Evolutionary conservation across 495 filamentous ascomycete species (phyloP).

Genomic region (Neurospora africana): DNA sequence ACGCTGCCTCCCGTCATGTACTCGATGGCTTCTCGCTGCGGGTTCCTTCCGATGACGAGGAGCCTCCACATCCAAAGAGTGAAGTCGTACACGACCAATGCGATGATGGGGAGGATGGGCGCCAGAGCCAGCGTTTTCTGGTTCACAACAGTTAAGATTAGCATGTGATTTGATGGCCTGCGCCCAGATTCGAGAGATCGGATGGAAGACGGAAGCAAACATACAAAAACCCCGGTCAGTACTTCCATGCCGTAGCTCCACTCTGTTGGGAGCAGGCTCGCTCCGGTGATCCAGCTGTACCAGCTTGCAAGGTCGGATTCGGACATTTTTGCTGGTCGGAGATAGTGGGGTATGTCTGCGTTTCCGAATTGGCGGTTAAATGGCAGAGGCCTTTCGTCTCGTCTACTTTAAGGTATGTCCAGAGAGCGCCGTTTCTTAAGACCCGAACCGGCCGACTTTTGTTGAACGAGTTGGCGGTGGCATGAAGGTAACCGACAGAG

Average conservation of each 20-base stretch:
- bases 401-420: not conserved
- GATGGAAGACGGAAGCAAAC: not conserved
- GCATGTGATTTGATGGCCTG: not conserved
- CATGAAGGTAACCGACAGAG: not conserved
- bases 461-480: not conserved
- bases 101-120: constrained; percentile 18
- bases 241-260: constrained; percentile 9
- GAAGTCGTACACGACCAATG: constrained; percentile 33
- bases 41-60: constrained; percentile 7
- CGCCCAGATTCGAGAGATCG: not conserved
- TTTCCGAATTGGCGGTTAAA: not conserved
- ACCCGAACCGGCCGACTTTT: not conserved
- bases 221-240: constrained; percentile 20
- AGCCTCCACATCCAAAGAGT: constrained; percentile 35
- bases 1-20: constrained; percentile 3
- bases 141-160: not conserved
- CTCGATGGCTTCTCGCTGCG: constrained; percentile 2
- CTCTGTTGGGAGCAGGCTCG: constrained; percentile 14
- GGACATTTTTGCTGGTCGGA: not conserved
- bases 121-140: constrained; percentile 19
- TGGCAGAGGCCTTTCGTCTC: not conserved
- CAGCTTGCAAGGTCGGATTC: constrained; percentile 1
- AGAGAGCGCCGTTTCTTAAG: not conserved
- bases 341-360: not conserved
- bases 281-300: constrained; percentile 13